These are phyloP conservation scores for Rhododendron williamsianum DNA, from an alignment of 148 eudicot genomes.

Conservation along the genomic window DNA sequence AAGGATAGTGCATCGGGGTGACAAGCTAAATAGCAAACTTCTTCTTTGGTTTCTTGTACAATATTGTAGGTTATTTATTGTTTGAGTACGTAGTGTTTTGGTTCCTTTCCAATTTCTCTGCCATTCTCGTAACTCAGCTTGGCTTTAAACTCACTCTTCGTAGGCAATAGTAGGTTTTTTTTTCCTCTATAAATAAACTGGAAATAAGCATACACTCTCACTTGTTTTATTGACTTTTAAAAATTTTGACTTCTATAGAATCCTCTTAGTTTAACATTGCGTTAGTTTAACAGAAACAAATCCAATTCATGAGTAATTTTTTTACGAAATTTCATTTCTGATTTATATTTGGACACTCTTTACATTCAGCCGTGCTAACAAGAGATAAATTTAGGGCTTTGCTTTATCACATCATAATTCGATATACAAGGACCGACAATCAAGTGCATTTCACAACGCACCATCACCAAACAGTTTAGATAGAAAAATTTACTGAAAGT, in stretches of 20 bases:
- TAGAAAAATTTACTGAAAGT: background rate
- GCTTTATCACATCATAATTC: background rate
- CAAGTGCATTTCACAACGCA: background rate
- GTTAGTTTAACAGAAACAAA: too few species aligned
- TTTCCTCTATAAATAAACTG: too few species aligned
- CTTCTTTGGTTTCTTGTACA: background rate
- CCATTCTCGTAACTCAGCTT: too few species aligned
- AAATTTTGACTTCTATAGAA: too few species aligned
- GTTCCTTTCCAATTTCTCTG: too few species aligned
- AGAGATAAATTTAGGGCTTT: background rate
- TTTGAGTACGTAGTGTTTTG: background rate
- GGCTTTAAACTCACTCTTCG: too few species aligned
- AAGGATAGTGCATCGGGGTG: background rate
- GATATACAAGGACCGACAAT: background rate
- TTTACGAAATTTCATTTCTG: too few species aligned
- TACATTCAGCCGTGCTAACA: background rate
- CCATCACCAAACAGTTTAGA: background rate
- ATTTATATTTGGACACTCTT: background rate
- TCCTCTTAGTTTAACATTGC: too few species aligned
- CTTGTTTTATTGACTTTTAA: too few species aligned
- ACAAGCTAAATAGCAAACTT: background rate
- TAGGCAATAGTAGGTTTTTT: too few species aligned
- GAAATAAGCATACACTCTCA: too few species aligned
- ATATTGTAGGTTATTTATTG: background rate
- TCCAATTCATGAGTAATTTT: too few species aligned